These are phyloP conservation scores for Nannochloropsis granulata DNA, from an alignment of 108 stramenopile species.

Conservation along the genomic window DNA sequence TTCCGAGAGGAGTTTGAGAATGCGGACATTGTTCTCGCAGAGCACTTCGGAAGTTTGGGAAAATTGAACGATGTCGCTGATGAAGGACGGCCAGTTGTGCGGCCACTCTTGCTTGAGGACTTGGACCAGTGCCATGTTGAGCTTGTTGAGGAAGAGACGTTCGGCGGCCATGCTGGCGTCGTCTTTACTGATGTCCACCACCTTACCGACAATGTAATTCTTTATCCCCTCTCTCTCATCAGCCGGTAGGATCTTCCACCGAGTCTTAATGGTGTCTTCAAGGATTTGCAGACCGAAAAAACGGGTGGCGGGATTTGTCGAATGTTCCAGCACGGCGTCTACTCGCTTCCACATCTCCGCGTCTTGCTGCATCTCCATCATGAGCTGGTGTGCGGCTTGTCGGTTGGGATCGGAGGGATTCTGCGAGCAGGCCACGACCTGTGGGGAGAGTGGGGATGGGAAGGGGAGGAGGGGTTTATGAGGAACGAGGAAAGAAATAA, in stretches of 20 bases:
- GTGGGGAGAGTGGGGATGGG: background rate
- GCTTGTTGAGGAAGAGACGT: constrained; percentile 36
- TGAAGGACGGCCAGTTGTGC: constrained; percentile 98
- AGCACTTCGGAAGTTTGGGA: constrained; percentile 66
- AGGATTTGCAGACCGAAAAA: constrained; percentile 44
- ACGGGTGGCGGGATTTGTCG: constrained; percentile 28
- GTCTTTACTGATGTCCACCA: constrained; percentile 45
- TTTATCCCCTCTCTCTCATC: constrained; percentile 89
- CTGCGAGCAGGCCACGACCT: background rate
- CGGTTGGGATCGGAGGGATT: background rate
- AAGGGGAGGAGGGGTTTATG: background rate
- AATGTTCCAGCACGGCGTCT: constrained; percentile 34
- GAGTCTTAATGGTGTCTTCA: constrained; percentile 36
- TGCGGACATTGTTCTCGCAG: constrained; percentile 99
- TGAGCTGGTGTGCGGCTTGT: constrained; percentile 20
- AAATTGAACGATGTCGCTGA: constrained; percentile 69
- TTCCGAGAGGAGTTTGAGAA: constrained; percentile 88
- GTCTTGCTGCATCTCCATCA: constrained; percentile 40
- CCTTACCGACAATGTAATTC: constrained; percentile 85
- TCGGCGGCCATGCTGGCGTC: constrained; percentile 15
- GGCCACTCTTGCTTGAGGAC: constrained; percentile 99
- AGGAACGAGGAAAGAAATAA: background rate
- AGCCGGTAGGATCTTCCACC: constrained; percentile 41
- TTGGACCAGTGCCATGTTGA: constrained; percentile 89
- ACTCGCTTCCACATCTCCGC: constrained; percentile 39